These are phyloP conservation scores for Xylaria flabelliformis DNA, from an alignment of 495 filamentous ascomycete species.

Conservation along the genomic window DNA sequence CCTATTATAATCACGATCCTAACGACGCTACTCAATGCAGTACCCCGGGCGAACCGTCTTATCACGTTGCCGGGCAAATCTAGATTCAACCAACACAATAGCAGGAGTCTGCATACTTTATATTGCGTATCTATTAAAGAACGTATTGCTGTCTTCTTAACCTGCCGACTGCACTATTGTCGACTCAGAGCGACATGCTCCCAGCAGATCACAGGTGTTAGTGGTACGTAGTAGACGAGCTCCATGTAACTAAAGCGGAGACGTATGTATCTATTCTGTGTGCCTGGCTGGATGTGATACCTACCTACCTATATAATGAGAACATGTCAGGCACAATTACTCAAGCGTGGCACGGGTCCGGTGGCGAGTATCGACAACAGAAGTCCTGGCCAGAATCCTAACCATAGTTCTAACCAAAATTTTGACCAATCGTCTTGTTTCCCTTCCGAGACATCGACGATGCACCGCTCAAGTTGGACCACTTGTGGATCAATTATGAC, in stretches of 20 bases:
- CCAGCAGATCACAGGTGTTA: too few relatives aligned
- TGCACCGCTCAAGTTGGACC: not conserved
- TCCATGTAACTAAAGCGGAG: too few relatives aligned
- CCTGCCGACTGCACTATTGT: not conserved
- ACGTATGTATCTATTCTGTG: too few relatives aligned
- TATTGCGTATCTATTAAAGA: not conserved
- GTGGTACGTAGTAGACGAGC: too few relatives aligned
- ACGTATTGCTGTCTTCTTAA: not conserved
- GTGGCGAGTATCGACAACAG: not conserved
- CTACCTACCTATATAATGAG: too few relatives aligned
- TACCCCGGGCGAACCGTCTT: constrained; percentile 1
- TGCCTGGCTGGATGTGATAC: too few relatives aligned
- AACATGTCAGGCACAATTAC: not conserved
- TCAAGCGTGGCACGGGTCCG: not conserved
- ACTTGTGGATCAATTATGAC: not conserved
- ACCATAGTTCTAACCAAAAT: too few relatives aligned
- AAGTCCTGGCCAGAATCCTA: not conserved
- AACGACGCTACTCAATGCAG: not conserved
- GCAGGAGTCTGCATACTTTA: not conserved
- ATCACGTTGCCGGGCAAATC: not conserved
- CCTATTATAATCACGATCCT: constrained; percentile 22
- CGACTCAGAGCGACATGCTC: too few relatives aligned
- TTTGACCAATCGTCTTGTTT: constrained; percentile 11
- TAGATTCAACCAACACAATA: not conserved
- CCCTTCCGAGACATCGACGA: constrained; percentile 5